Evolutionary conservation across 192 early-diverging fungal genomes (phyloP), one percentile per base, ranked within the genome.

Genomic region (Linnemannia hyalina): DNA sequence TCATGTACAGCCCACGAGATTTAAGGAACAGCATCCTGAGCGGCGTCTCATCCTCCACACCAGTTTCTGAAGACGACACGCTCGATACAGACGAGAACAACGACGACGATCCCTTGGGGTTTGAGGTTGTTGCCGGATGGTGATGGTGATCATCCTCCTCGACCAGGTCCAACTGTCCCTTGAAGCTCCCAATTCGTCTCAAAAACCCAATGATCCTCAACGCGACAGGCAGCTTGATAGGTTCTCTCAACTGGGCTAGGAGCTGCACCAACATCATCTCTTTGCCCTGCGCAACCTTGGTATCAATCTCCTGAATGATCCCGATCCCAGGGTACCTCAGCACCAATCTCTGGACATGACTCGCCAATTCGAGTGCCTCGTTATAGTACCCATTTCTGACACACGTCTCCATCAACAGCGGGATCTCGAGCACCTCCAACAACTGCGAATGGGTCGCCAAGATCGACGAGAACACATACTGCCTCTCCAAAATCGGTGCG

Each of bases 191-290:
- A 91, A 96, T 92, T 29, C 95, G 89, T 29, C 95, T 90, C 38
- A 97, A 89, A 75, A 96, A 95, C 0, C 96, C 95, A 71, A 97
- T 94, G 38, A 96, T 92, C 29, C 94, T 91, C 73, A 97, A 93
- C 36, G 94, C 95, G 18, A 92, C 85, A 10, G 96, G 95, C 22
- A 97, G 86, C 75, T 95, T 96, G 80, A 95, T 93, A 38, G 94
- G 90, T 26, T 92, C 91, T 26, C 92, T 83, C n/a, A 97, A 75
- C 38, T 95, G 91, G 9, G 91, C 87, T 32, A 96, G 82, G 32
- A 96, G 82, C 41, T 97, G 95, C 18, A 91, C 80, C 40, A 96
- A 79, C 96, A 96, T 96, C 71, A 91, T 78, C 70, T 92, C 89
- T n/a, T 88, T 89, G 20, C 90, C 88, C 44, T 87, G 88, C 20